phyloP scores from a whole-genome alignment of 148 eudicot genomes.

The Talinum fruticosum region DNA sequence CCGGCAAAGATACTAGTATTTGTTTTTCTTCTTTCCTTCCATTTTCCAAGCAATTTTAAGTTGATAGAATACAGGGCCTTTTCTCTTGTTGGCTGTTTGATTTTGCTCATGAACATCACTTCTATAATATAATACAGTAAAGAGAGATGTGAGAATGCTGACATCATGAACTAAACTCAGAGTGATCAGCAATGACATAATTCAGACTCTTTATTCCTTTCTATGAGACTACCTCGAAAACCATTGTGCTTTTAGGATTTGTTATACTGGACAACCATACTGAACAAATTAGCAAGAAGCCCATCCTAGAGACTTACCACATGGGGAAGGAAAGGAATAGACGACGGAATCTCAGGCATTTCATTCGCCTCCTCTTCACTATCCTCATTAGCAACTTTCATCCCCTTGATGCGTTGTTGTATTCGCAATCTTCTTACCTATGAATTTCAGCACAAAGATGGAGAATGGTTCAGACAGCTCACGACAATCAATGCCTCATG shows the following conservation, averaged over 20 bases:
- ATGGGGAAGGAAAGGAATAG: conserved; percentile 85
- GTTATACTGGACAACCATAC: not conserved
- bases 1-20: not conserved
- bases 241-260: not conserved
- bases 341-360: conserved; percentile 85
- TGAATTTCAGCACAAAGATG: not conserved
- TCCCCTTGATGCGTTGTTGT: conserved; percentile 68
- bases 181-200: not conserved
- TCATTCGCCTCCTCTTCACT: conserved; percentile 55
- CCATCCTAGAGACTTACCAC: conserved; percentile 51
- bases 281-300: not conserved
- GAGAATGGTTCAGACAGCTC: not conserved
- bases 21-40: not conserved
- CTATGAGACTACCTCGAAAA: not conserved
- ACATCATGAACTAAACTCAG: not conserved
- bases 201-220: not conserved
- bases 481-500: not conserved
- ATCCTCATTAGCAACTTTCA: conserved; percentile 42
- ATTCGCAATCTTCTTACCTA: conserved; percentile 88
- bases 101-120: not conserved
- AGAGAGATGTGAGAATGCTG: not conserved
- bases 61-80: not conserved
- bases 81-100: not conserved
- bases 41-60: not conserved
- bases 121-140: not conserved